Evolutionary conservation across 805 yeast species (phyloP).

Genomic region (Kazachstania kunashirensis): DNA sequence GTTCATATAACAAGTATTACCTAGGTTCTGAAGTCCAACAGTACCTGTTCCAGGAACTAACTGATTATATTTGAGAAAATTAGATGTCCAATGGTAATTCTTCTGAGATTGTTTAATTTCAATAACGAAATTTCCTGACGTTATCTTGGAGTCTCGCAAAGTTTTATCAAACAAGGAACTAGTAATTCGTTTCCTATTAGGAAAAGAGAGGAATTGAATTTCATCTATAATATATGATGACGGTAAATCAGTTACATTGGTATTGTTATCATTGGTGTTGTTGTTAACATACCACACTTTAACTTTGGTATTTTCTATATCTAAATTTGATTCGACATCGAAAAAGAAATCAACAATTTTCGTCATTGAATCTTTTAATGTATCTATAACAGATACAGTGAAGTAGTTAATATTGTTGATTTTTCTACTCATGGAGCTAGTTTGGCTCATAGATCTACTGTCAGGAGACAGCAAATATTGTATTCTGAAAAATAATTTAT

Average conservation of each 20-base stretch:
- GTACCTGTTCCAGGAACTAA: conserved; percentile 37
- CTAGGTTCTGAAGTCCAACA: conserved; percentile 60
- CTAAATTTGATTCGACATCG: conserved; percentile 14
- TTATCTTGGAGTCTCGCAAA: conserved; percentile 18
- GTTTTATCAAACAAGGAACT: conserved; percentile 10
- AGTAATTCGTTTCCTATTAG: conserved; percentile 17
- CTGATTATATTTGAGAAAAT: conserved; percentile 25
- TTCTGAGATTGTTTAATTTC: conserved; percentile 24
- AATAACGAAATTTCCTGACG: conserved; percentile 26
- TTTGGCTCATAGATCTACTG: conserved; percentile 3
- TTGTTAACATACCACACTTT: conserved; percentile 20
- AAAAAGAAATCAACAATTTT: conserved; percentile 16
- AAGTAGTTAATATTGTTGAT: conserved; percentile 21
- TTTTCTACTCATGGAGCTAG: conserved; percentile 2
- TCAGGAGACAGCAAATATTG: conserved; percentile 26
- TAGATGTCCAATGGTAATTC: conserved; percentile 33
- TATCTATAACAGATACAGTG: conserved; percentile 29
- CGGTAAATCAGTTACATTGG: background rate
- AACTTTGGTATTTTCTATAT: conserved; percentile 9
- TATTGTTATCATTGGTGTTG: conserved; percentile 5
- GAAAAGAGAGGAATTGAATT: conserved; percentile 20
- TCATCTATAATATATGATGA: conserved; percentile 22
- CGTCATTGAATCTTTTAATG: conserved; percentile 22
- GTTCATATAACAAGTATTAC: conserved; percentile 92
- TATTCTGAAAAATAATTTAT: conserved; percentile 30